phyloP scores from a whole-genome alignment of 1,284 basidiomycete species.

The Cryptococcus sp. region DNA sequence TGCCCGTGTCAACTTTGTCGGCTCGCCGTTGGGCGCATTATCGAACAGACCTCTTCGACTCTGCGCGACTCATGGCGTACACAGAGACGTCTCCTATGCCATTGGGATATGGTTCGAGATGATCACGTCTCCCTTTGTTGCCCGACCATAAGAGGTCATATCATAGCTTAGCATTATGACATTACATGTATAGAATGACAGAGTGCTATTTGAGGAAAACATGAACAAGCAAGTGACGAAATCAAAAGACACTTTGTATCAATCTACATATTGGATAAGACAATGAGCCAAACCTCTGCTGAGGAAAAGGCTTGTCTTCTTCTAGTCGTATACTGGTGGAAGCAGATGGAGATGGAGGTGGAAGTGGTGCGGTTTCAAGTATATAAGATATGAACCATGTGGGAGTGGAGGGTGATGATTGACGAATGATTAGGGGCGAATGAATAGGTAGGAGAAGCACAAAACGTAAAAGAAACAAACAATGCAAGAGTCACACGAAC shows the following conservation, averaged over 20 bases:
- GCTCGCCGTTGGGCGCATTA: constrained; percentile 18
- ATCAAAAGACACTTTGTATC: too few species aligned
- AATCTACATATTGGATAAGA: not conserved
- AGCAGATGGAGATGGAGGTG: constrained; percentile 8
- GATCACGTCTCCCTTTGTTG: not conserved
- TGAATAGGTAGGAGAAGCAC: not conserved
- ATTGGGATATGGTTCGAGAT: constrained; percentile 6
- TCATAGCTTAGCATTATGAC: not conserved
- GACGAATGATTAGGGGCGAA: too few species aligned
- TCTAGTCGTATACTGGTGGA: not conserved
- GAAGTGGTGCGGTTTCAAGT: constrained; percentile 2
- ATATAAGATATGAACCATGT: constrained; percentile 1
- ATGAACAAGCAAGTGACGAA: not conserved
- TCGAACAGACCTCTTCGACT: constrained; percentile 21
- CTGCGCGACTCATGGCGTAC: constrained; percentile 16
- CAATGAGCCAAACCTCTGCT: too few species aligned
- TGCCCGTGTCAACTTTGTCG: not conserved
- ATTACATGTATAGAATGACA: too few species aligned
- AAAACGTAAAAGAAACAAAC: constrained; percentile 1
- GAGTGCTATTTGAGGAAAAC: not conserved
- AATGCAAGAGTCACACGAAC: not conserved
- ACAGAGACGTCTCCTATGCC: constrained; percentile 17
- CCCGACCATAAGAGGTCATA: not conserved
- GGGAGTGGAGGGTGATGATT: constrained; percentile 5
- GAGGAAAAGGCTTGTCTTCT: too few species aligned